Percentiles rank a stretch among this genome's conserved stretches.
These are phyloP conservation scores for Rauvolfia tetraphylla DNA, from an alignment of 257 asterid genomes.

Conservation along the genomic window DNA sequence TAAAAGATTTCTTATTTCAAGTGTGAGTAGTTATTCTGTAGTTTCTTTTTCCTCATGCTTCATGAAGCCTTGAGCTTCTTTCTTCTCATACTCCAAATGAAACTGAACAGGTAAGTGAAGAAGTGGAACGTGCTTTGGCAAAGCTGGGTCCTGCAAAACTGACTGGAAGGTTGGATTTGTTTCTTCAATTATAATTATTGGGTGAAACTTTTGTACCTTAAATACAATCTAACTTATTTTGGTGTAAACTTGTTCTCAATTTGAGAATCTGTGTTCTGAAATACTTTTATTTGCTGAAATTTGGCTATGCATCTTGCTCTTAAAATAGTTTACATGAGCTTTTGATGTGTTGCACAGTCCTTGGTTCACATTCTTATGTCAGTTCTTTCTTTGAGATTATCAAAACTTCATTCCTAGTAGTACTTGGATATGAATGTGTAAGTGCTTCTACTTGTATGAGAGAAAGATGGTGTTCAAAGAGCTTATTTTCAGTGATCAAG, in stretches of 20 bases:
- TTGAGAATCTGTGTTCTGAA: neutral
- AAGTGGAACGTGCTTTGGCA: constrained; percentile 95
- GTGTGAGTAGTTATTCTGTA: neutral
- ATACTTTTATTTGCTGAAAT: neutral
- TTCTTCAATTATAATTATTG: neutral
- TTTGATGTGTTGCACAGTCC: neutral
- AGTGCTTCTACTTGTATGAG: neutral
- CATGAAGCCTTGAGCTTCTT: constrained; percentile 6
- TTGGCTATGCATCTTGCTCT: neutral
- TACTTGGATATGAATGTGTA: neutral
- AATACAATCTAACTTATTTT: neutral
- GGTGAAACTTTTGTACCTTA: neutral
- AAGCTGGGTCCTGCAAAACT: constrained; percentile 84
- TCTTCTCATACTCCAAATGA: constrained; percentile 1
- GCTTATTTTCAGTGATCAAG: neutral
- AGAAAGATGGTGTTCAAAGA: neutral
- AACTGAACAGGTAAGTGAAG: constrained; percentile 89
- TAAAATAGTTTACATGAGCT: neutral
- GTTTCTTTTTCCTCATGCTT: neutral
- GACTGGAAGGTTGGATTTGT: constrained; percentile 61
- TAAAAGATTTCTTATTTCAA: neutral
- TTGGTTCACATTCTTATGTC: neutral
- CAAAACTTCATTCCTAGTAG: neutral
- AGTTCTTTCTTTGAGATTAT: neutral
- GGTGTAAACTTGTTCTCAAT: neutral